These are phyloP conservation scores for Russula dissimulans DNA, from an alignment of 768 basidiomycete genomes.

Conservation along the genomic window DNA sequence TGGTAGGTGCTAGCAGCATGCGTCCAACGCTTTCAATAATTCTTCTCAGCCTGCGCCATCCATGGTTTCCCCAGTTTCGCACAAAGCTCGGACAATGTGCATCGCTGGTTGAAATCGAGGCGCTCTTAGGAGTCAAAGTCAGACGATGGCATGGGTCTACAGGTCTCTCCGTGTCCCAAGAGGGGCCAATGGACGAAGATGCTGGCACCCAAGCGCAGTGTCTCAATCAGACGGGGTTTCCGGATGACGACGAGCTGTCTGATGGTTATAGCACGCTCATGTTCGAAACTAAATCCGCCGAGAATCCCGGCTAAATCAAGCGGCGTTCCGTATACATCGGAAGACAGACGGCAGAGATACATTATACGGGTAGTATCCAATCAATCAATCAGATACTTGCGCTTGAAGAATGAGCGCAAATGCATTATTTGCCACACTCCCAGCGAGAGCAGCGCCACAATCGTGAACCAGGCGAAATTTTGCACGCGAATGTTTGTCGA, in stretches of 20 bases:
- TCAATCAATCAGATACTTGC: constrained; percentile 82
- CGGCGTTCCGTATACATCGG: neutral
- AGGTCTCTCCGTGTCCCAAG: neutral
- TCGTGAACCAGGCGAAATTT: constrained; percentile 86
- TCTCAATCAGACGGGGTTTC: neutral
- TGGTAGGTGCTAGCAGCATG: constrained; percentile 35
- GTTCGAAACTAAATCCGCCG: neutral
- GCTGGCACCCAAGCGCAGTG: neutral
- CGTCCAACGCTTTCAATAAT: neutral
- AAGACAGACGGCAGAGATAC: neutral
- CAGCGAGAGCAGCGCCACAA: constrained; percentile 64
- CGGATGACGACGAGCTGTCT: neutral
- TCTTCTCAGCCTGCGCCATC: constrained; percentile 19
- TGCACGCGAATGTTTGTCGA: constrained; percentile 90
- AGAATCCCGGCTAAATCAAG: neutral
- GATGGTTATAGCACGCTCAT: neutral
- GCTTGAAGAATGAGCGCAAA: constrained; percentile 89
- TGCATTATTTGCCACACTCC: constrained; percentile 96
- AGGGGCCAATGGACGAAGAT: neutral
- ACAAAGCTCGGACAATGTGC: constrained; percentile 17
- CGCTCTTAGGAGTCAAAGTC: constrained; percentile 20
- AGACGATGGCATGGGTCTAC: constrained; percentile 21
- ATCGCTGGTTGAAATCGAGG: constrained; percentile 21
- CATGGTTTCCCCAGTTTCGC: constrained; percentile 25
- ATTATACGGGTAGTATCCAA: neutral